Base-by-base conservation (phyloP, 2,329 filamentous ascomycete species). In the Alternaria sp. region DNA sequence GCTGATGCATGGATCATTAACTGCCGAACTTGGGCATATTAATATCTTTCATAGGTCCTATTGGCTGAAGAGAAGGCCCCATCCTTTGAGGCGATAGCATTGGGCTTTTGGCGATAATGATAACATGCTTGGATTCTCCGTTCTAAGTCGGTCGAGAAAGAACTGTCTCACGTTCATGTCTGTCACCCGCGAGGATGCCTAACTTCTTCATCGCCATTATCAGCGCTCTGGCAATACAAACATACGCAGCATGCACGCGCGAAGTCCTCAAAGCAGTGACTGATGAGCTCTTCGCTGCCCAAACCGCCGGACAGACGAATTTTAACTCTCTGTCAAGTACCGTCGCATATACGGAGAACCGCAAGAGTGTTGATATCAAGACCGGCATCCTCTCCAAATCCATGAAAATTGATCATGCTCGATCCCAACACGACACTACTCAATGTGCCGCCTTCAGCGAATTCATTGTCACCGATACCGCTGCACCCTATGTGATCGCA, bases 371-470 rank as follows among this genome's bases (percentile, higher is more conserved):
- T 43, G 49, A 66, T 54, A 60, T 73, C 30, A 58, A 56, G 9
- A 59, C 55, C 6, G 58, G 67, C 32, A 67, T 75, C 18, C 65
- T 74, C 9, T 69, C 69, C 20, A 64, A 69, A 14, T 51, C 71
- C 14, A 57, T 74, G 24, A 69, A 62, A 24, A 63, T 75, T 44
- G 65, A 69, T 51, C 68, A 72, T 57, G 64, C 65, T 38, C 67
- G 71, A 26, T 65, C 64, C 41, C 71, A 73, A 39, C 67, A 69
- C 64, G 72, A 75, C 55, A 54, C 67, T 4, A 39, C 63, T 1
- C 67, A 70, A 56, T 75, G 72, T 59, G 72, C 72, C 18, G 61
- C 68, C 36, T 75, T 71, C 57, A 68, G 59, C 62, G 73, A 75
- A 53, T 61, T 69, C 64, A 74, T 75, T 53, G 62, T 73, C 41